phyloP scores from a whole-genome alignment of 2,329 filamentous ascomycete genomes.

The Colletotrichum horii region DNA sequence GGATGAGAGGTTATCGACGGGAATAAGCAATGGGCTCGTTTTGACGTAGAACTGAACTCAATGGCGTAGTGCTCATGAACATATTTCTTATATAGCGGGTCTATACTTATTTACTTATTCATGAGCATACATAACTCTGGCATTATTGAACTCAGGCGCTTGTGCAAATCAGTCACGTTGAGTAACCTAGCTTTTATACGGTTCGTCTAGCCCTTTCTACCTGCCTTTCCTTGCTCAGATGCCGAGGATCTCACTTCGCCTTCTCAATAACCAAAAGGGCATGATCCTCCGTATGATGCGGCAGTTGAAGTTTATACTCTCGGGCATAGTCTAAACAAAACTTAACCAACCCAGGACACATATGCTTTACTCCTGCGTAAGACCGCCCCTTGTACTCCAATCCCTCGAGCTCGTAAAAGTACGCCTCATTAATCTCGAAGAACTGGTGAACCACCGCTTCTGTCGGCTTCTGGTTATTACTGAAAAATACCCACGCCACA shows the following conservation, averaged over 20 bases:
- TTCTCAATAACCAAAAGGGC: not conserved
- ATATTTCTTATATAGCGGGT: not conserved
- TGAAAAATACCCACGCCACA: constrained; percentile 4
- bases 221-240: not conserved
- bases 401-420: constrained; percentile 7
- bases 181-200: not conserved
- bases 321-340: not conserved
- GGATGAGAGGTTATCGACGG: constrained; percentile 19
- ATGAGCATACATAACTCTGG: not conserved
- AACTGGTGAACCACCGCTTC: constrained; percentile 2
- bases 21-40: not conserved
- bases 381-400: not conserved
- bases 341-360: not conserved
- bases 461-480: not conserved
- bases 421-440: not conserved
- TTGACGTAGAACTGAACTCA: not conserved
- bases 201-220: not conserved
- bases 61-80: fast-evolving
- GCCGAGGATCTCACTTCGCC: not conserved
- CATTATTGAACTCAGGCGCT: not conserved
- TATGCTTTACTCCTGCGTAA: not conserved
- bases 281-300: not conserved
- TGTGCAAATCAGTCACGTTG: not conserved
- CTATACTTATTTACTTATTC: not conserved
- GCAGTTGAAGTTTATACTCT: not conserved